Conservation (phyloP, 306 rosid species). For the Gleditsia sinensis region DNA sequence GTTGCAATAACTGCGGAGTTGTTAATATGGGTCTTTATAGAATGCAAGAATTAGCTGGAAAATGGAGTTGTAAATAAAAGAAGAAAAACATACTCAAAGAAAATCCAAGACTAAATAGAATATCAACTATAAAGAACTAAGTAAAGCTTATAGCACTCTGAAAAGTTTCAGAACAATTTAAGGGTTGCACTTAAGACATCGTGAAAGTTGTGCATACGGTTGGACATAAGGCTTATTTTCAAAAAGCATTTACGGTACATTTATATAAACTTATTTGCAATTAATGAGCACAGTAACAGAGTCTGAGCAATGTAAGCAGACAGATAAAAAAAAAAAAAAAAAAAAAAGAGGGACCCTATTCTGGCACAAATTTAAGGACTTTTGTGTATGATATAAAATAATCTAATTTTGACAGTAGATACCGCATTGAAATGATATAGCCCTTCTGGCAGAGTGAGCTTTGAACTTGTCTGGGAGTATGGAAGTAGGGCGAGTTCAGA, state of each 20-base stretch:
- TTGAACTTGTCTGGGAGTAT: not conserved
- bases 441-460: not conserved
- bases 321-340: not conserved
- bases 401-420: not conserved
- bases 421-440: not conserved
- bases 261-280: not conserved
- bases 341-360: not conserved
- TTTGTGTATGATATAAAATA: not conserved
- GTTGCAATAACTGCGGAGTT: slow-evolving; percentile 54
- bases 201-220: not conserved
- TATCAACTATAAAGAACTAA: slow-evolving; percentile 14
- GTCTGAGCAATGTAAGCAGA: not conserved
- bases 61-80: not conserved
- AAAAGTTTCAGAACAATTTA: not conserved
- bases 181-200: slow-evolving; percentile 20
- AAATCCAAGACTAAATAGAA: not conserved
- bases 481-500: not conserved
- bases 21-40: slow-evolving; percentile 21
- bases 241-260: not conserved
- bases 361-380: not conserved
- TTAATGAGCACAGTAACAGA: not conserved
- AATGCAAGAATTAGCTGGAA: slow-evolving; percentile 23
- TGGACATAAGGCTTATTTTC: not conserved
- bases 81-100: slow-evolving; percentile 15
- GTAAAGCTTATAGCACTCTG: slow-evolving; percentile 4